phyloP scores from a whole-genome alignment of 2,329 filamentous ascomycete genomes.

The Stagonosporopsis cucurbitacearum region DNA sequence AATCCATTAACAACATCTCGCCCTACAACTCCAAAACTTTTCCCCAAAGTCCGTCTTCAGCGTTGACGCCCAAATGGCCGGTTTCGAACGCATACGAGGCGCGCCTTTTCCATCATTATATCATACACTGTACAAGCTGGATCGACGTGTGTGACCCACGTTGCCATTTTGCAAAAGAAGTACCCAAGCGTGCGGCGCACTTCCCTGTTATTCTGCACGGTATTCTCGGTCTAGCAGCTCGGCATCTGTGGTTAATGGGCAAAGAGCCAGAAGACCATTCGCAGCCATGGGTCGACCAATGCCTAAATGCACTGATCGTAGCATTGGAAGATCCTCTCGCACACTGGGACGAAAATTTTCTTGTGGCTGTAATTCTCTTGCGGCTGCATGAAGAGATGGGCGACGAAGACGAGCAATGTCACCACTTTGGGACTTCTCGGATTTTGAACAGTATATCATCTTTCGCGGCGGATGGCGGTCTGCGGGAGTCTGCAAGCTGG shows the following conservation, averaged over 20 bases:
- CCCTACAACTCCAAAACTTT: conserved; percentile 37
- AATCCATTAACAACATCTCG: conserved; percentile 28
- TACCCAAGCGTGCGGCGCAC: conserved; percentile 55
- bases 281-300: conserved; percentile 55
- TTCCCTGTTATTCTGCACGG: conserved; percentile 57
- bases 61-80: conserved; percentile 31
- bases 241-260: conserved; percentile 52
- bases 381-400: conserved; percentile 58
- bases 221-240: conserved; percentile 55
- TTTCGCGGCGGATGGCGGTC: conserved; percentile 48
- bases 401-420: conserved; percentile 48
- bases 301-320: conserved; percentile 56
- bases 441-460: conserved; percentile 50
- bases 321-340: conserved; percentile 52
- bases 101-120: conserved; percentile 38
- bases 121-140: conserved; percentile 38
- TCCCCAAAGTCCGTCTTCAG: conserved; percentile 27
- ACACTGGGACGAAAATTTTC: conserved; percentile 55
- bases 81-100: conserved; percentile 35
- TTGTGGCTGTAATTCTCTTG: conserved; percentile 58
- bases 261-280: conserved; percentile 52
- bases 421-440: conserved; percentile 49
- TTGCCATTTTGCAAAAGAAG: conserved; percentile 53
- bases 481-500: conserved; percentile 52
- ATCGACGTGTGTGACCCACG: conserved; percentile 38